phyloP scores from a whole-genome alignment of 805 yeast genomes.

The Cyberlindnera euphorbiiphila region DNA sequence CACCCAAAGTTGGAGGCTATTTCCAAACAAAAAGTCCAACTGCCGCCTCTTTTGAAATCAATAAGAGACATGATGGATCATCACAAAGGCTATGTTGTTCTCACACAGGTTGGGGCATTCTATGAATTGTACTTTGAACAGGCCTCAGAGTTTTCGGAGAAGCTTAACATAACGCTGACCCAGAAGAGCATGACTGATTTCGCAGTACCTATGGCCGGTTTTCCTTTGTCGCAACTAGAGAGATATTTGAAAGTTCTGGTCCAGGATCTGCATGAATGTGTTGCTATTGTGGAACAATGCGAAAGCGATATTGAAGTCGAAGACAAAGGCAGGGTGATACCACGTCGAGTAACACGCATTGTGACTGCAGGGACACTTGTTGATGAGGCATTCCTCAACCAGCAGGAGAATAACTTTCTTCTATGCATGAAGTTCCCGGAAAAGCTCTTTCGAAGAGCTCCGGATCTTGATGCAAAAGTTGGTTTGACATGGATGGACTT shows the following conservation, averaged over 20 bases:
- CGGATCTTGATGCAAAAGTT: conserved; percentile 41
- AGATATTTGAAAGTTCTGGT: conserved; percentile 74
- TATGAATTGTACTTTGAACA: conserved; percentile 88
- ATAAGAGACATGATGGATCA: conserved; percentile 40
- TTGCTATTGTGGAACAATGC: conserved; percentile 78
- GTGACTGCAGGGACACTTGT: conserved; percentile 91
- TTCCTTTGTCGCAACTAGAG: conserved; percentile 69
- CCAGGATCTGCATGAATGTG: conserved; percentile 62
- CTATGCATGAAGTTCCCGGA: conserved; percentile 62
- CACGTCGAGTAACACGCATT: conserved; percentile 71
- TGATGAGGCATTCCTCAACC: conserved; percentile 79
- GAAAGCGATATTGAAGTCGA: conserved; percentile 24
- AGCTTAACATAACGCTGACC: conserved; percentile 70
- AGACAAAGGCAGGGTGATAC: conserved; percentile 38
- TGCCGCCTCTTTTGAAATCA: conserved; percentile 35
- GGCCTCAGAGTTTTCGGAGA: conserved; percentile 68
- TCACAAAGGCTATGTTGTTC: conserved; percentile 51
- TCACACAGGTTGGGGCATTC: conserved; percentile 83
- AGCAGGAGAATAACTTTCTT: conserved; percentile 65
- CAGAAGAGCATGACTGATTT: conserved; percentile 41
- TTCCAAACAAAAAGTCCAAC: conserved; percentile 4
- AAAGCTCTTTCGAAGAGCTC: conserved; percentile 34
- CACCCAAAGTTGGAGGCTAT: not conserved
- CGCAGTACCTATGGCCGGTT: conserved; percentile 82
- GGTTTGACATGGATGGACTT: conserved; percentile 90